Conservation (phyloP, 257 asterid species). For the Gentiana straminea region DNA sequence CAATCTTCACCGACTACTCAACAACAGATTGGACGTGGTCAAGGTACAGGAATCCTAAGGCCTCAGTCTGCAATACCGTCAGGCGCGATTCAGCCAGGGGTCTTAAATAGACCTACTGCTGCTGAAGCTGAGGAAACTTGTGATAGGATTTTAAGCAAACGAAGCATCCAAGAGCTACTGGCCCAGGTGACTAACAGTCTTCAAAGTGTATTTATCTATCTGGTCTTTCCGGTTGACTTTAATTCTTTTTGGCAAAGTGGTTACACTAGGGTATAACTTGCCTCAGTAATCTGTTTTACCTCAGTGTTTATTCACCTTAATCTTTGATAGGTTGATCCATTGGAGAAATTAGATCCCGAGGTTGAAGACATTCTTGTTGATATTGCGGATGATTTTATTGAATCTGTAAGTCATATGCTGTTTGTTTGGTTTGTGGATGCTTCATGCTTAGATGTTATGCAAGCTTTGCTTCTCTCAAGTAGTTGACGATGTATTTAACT, state of each 20-base stretch:
- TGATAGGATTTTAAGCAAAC: slow-evolving; percentile 54
- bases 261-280: neutral
- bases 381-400: slow-evolving; percentile 89
- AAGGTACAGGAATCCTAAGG: slow-evolving; percentile 52
- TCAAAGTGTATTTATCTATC: neutral
- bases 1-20: slow-evolving; percentile 42
- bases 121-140: slow-evolving; percentile 55
- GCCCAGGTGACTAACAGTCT: slow-evolving; percentile 37
- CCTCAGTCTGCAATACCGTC: slow-evolving; percentile 41
- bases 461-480: neutral
- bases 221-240: slow-evolving; percentile 1
- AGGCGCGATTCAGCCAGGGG: slow-evolving; percentile 26
- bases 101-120: slow-evolving; percentile 24
- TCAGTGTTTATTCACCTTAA: slow-evolving; percentile 12
- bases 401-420: slow-evolving; percentile 58
- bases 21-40: slow-evolving; percentile 49
- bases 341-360: slow-evolving; percentile 73
- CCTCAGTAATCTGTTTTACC: neutral
- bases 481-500: neutral
- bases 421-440: neutral
- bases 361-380: slow-evolving; percentile 81
- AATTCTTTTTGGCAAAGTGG: neutral
- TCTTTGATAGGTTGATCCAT: slow-evolving; percentile 66
- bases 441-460: neutral
- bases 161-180: slow-evolving; percentile 77